Evolutionary conservation across 805 yeast genomes (phyloP), one percentile per base, ranked within the genome.

Genomic region (Cyberlindnera xishuangbannaensis): DNA sequence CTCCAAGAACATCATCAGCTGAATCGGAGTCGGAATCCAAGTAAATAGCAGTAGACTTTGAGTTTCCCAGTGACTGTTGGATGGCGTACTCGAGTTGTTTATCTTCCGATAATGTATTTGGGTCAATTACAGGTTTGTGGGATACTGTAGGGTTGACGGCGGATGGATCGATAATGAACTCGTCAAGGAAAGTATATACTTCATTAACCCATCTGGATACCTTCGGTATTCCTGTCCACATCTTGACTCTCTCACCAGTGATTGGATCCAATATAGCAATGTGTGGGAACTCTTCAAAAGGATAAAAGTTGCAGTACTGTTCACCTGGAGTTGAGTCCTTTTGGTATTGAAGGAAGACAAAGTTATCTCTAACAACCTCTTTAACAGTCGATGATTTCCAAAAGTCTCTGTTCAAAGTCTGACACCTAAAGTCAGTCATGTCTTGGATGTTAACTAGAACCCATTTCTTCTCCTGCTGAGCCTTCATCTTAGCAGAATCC

Each of bases 251-350:
- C 58, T 92, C 99, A 15, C 97, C 97, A 0, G 98, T 92, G 55
- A 88, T 76, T 2, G 98, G 97, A 51, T 92, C 99, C 31, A 92
- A 55, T 25, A 92, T 83, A 1, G 96, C 83, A 26, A 92, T 78
- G 55, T 92, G 97, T 2, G 99, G 99, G 53, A 63, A 81, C 16
- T 69, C 72, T 2, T 65, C 59, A 28, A 83, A 69, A 4, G 81
- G 79, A 55, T 92, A 88, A 49, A 83, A 80, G 41, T 81, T 78
- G 14, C 68, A 48, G 54, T 85, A 92, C 40, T 69, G 71, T 41
- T 67, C 66, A 2, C 96, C 97, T 39, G 73, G 78, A 7, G 74
- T 73, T 2, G 92, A 78, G 48, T 83, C 94, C 31, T 68, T 69
- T 41, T 82, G 87, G 55, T 82, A 90, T 57, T 92, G 98, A 37